Conservation (phyloP, 2,329 filamentous ascomycete species). For the Graphilbum sp. region DNA sequence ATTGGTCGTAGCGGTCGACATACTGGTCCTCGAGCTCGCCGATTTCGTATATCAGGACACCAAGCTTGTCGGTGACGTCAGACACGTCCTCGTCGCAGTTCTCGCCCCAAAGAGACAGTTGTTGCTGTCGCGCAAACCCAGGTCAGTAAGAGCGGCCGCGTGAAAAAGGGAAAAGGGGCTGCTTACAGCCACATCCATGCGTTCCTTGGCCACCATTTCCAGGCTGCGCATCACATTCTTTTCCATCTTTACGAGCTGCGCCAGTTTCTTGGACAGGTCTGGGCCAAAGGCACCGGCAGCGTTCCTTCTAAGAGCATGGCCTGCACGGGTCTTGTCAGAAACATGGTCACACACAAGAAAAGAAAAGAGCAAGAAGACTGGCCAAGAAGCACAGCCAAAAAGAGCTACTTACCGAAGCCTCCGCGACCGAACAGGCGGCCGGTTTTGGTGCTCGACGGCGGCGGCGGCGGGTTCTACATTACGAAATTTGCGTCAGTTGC, state of each 20-base stretch:
- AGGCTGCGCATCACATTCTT: constrained; percentile 99
- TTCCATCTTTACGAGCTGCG: constrained; percentile 98
- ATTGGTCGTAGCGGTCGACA: constrained; percentile 97
- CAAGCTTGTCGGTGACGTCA: constrained; percentile 96
- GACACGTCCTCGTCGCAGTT: constrained; percentile 92
- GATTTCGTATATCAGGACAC: constrained; percentile 94
- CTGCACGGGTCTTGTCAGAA: constrained; percentile 21
- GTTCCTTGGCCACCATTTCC: constrained; percentile 85
- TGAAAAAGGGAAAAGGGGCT: not conserved
- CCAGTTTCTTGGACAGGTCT: constrained; percentile 93
- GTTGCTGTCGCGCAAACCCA: constrained; percentile 47
- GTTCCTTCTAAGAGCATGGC: constrained; percentile 55
- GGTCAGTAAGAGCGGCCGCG: not conserved
- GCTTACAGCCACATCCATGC: constrained; percentile 95
- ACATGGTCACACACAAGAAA: too few species aligned
- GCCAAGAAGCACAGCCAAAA: not conserved
- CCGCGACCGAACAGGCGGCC: constrained; percentile 76
- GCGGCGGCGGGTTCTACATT: constrained; percentile 84
- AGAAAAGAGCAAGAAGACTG: too few species aligned
- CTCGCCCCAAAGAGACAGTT: constrained; percentile 97
- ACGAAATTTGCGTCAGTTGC: too few species aligned
- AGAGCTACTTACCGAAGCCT: constrained; percentile 56
- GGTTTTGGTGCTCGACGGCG: constrained; percentile 78
- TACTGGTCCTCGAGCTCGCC: constrained; percentile 97
- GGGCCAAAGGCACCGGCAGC: constrained; percentile 62